phyloP scores from a whole-genome alignment of 2,329 filamentous ascomycete species.

The Monosporascus ibericus region DNA sequence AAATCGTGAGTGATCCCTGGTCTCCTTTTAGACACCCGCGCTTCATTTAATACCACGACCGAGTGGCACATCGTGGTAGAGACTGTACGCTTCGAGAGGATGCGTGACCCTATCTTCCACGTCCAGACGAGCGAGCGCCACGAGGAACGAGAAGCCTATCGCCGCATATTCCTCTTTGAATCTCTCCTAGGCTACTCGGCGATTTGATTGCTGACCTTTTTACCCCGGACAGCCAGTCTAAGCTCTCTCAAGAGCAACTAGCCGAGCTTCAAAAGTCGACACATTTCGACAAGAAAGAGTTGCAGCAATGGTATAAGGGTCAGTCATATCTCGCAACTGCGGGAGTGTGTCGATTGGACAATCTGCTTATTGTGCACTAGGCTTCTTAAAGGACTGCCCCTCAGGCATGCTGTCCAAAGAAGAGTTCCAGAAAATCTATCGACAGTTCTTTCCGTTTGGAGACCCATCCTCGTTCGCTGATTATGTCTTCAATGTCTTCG shows the following conservation, averaged over 20 bases:
- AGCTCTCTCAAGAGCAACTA: constrained; percentile 94
- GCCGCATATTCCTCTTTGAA: no score
- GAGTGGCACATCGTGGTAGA: not conserved
- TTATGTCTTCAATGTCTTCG: constrained; percentile 99
- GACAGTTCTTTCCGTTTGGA: constrained; percentile 98
- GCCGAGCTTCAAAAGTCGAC: constrained; percentile 92
- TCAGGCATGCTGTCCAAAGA: constrained; percentile 95
- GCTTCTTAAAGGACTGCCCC: constrained; percentile 97
- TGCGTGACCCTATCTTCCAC: no score
- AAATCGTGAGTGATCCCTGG: not conserved
- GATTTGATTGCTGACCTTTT: not conserved
- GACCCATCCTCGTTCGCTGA: constrained; percentile 96
- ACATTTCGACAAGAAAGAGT: constrained; percentile 98
- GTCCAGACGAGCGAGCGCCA: not conserved
- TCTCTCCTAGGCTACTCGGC: no score
- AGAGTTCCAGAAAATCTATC: constrained; percentile 99
- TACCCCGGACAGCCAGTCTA: constrained; percentile 70
- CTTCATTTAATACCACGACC: not conserved
- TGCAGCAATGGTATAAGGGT: constrained; percentile 99
- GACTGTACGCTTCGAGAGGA: not conserved
- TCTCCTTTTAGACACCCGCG: not conserved
- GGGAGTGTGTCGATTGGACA: not conserved
- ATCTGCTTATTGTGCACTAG: constrained; percentile 38
- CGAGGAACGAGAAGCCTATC: no score
- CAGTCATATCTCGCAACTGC: constrained; percentile 23